A percentile compares a stretch with the other conserved stretches of the same genome.
These are phyloP conservation scores for Phytophthora vignae DNA, from an alignment of 352 stramenopile genomes.

Conservation along the genomic window DNA sequence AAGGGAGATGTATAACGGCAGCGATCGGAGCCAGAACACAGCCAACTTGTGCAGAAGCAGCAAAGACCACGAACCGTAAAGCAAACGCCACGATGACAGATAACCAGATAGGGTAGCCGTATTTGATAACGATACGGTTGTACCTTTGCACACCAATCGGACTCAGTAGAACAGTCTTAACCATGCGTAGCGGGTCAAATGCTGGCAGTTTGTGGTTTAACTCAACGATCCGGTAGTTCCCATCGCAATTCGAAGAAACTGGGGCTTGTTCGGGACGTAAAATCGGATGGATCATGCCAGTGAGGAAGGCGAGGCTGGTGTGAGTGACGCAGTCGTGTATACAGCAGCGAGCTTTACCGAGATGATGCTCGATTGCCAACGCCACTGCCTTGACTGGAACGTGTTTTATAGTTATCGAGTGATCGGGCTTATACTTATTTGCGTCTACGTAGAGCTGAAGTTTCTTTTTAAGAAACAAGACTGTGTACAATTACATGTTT, in stretches of 20 bases:
- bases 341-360: neutral
- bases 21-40: neutral
- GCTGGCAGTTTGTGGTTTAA: neutral
- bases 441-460: no score
- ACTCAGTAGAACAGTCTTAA: neutral
- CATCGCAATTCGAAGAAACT: neutral
- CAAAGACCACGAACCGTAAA: neutral
- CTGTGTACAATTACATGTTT: no score
- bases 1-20: neutral
- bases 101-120: neutral
- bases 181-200: neutral
- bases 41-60: neutral
- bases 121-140: neutral
- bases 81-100: neutral
- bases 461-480: no score
- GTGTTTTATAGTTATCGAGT: neutral
- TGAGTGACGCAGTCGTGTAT: neutral
- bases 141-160: neutral
- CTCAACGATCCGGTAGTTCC: slow-evolving; percentile 1
- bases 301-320: neutral
- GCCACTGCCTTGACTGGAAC: no score
- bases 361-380: neutral
- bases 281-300: neutral
- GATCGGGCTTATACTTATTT: slow-evolving; percentile 5
- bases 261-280: neutral